These are phyloP conservation scores for Termitomyces sp. DNA, from an alignment of 768 basidiomycete genomes.

Conservation along the genomic window DNA sequence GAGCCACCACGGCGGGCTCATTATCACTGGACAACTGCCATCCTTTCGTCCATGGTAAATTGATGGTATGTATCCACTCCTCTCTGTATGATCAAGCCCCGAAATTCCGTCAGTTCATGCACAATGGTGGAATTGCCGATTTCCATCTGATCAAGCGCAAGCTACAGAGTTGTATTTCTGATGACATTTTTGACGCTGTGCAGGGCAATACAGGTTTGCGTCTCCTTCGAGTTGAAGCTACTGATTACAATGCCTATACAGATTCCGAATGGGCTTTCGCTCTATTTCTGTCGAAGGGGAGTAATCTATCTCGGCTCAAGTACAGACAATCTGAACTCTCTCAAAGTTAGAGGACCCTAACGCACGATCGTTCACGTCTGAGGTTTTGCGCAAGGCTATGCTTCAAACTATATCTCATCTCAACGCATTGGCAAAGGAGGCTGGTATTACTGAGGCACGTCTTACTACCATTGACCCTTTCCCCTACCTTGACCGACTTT, in stretches of 20 bases:
- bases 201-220: constrained; percentile 86
- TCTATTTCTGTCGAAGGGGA: constrained; percentile 79
- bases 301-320: neutral
- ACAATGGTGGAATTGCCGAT: constrained; percentile 90
- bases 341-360: constrained; percentile 75
- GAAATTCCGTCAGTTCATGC: constrained; percentile 74
- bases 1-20: constrained; percentile 90
- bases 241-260: constrained; percentile 19
- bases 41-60: constrained; percentile 86
- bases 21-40: constrained; percentile 94
- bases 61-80: constrained; percentile 64
- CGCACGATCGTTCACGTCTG: constrained; percentile 70
- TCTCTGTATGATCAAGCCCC: constrained; percentile 3
- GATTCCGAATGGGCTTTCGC: constrained; percentile 99
- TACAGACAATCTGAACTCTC: constrained; percentile 7
- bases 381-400: constrained; percentile 80
- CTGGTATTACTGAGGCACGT: constrained; percentile 65
- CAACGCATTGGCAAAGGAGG: constrained; percentile 72
- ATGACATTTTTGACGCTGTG: constrained; percentile 83
- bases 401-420: constrained; percentile 78
- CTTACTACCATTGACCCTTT: constrained; percentile 5
- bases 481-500: neutral
- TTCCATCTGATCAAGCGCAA: constrained; percentile 79
- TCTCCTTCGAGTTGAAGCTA: neutral
- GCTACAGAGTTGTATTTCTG: constrained; percentile 72